phyloP scores from a whole-genome alignment of 225 moss, liverwort and hornwort genomes.

The Polytrichum formosum region DNA sequence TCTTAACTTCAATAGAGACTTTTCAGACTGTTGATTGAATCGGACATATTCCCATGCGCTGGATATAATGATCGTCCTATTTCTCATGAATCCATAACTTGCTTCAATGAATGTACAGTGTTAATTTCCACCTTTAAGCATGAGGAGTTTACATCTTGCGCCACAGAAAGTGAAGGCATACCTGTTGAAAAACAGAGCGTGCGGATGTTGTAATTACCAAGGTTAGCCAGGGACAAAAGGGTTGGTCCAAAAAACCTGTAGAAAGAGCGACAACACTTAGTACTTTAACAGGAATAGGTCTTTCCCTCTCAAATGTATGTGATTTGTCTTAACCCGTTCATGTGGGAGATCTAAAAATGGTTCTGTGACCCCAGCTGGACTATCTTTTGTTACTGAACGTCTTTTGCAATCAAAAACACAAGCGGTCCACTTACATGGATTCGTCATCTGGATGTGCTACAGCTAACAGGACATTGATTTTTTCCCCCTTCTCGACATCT shows the following conservation, averaged over 20 bases:
- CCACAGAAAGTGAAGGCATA: constrained; percentile 11
- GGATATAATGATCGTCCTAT: not conserved
- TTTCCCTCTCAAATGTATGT: no score
- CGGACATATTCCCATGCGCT: not conserved
- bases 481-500: constrained; percentile 27
- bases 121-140: no score
- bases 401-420: no score
- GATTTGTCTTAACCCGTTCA: no score
- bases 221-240: constrained; percentile 46
- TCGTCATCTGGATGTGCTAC: constrained; percentile 75
- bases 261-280: constrained; percentile 1
- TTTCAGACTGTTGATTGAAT: no score
- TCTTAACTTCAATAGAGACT: no score
- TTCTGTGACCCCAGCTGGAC: not conserved
- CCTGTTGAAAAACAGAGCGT: constrained; percentile 57
- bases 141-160: not conserved
- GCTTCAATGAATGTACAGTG: no score
- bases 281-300: no score
- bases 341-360: no score
- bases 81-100: no score
- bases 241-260: constrained; percentile 70
- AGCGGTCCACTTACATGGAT: constrained; percentile 42
- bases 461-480: constrained; percentile 47
- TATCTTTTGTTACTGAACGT: no score
- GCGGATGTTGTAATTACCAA: constrained; percentile 42